Conservation (phyloP, 148 eudicot genomes). For the Spergularia bocconei region DNA sequence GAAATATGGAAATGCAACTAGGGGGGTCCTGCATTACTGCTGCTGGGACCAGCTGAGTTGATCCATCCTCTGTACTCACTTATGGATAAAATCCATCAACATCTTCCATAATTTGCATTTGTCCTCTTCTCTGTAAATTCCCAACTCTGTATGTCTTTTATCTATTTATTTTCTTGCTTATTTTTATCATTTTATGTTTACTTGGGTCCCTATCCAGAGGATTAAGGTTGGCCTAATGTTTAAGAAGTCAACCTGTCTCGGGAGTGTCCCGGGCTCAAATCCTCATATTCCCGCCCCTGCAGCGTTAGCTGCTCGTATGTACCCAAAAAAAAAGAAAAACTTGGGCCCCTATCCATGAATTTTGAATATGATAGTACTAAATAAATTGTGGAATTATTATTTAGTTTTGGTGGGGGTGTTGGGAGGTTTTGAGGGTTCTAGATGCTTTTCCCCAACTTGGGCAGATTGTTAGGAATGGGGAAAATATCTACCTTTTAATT, state of each 20-base stretch:
- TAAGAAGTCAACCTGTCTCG: too few relatives aligned
- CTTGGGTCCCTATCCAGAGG: neutral
- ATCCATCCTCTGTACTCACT: conserved; percentile 14
- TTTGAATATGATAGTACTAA: neutral
- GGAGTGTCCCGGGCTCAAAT: too few relatives aligned
- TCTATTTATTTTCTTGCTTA: neutral
- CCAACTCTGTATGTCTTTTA: neutral
- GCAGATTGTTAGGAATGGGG: conserved; percentile 10
- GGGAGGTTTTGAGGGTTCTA: conserved; percentile 3
- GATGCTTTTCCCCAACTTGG: conserved; percentile 20
- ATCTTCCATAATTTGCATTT: conserved; percentile 20
- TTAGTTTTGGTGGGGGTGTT: neutral
- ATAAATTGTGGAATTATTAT: neutral
- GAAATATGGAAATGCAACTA: conserved; percentile 15
- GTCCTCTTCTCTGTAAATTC: neutral
- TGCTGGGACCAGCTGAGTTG: conserved; percentile 28
- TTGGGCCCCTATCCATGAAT: neutral
- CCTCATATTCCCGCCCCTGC: too few relatives aligned
- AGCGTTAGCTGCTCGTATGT: too few relatives aligned
- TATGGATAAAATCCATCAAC: conserved; percentile 23
- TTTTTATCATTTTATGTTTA: neutral
- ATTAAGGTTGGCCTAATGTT: too few relatives aligned
- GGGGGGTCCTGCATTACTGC: conserved; percentile 7
- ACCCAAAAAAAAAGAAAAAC: too few relatives aligned
- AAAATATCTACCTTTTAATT: conserved; percentile 21